Base-by-base conservation (phyloP, 2,329 filamentous ascomycete species). In the Pseudogymnoascus sp. region DNA sequence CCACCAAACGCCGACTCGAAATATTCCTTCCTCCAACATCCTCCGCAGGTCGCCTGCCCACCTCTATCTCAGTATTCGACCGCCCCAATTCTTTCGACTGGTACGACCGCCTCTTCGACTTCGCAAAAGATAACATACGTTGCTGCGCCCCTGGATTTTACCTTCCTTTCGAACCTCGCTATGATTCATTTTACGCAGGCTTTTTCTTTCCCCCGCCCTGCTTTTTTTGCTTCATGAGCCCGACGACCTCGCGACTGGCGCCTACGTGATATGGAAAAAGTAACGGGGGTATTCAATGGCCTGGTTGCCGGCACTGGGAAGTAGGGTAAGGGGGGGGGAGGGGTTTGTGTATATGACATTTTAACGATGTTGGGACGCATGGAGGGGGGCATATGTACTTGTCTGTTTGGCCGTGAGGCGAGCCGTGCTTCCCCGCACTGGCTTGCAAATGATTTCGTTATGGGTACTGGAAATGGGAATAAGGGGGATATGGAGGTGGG, bases 101-200 rank as follows among this genome's bases (percentile, higher is more conserved):
- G 34, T 21, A 48, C 19, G 60, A 66, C 63, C 43, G 43, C 65
- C 64, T 65, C 65, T 37, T 67, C 63, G 64, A 61, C 60, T 64
- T 45, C 67, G 63, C 65, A 63, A 45, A 41, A 62, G 34, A 60
- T 62, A 31, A 16, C 19, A 62, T 23, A 34, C 61, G 31, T 43
- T 62, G 25, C 21, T 62, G 25, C 21, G n/a, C 36, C 31, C 31
- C 43, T 41, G 34, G 25, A 23, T 45, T 45, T 14, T 13, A 6
- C 41, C 19, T 25, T 48, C 16, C 19, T 23, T 48, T 48, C 43
- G 21, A 41, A 48, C 43, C 21, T 48, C 43, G 43, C 21, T 48
- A 48, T 21, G 43, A 48, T 48, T 48, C 43, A 48, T 25, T 48
- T 48, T 23, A 48, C 43, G 43, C 43, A 48, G 43, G 25, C 43